Evolutionary conservation across 805 yeast species (phyloP), one percentile per base, ranked within the genome.

Genomic region (Wickerhamiella siamensis): DNA sequence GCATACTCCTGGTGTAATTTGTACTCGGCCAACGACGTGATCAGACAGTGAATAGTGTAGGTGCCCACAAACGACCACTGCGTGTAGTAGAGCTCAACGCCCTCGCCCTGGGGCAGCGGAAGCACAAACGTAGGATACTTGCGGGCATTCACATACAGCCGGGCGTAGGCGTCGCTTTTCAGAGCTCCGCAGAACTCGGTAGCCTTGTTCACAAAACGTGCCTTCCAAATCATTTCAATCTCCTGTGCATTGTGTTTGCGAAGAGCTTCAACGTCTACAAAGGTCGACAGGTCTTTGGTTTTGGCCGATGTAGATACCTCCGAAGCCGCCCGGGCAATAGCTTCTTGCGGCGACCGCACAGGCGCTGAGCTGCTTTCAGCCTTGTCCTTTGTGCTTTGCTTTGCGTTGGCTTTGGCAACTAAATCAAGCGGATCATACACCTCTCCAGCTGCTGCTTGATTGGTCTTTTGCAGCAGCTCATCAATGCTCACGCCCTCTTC

Each of bases 61-160:
- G 82, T 78, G 1, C 88, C 94, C 12, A 80, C 87, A 58, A 84
- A 83, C 16, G 75, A 69, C 98, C 98, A 91, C 63, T 91, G 97
- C 18, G 87, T 75, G 58, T 80, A 84, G 56, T 91, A 96, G 63
- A 91, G 70, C 62, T 91, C 98, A 6, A 60, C 51, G 4, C 67
- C 71, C 4, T 59, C 57, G 12, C 62, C 68, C 31, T 65, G 64
- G 4, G 96, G 95, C 42, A 91, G 63, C 0, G 98, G 98, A 19
- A 91, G 67, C n/a, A 91, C 79, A 61, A 91, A 91, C 27, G 75
- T 70, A 18, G 95, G 95, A 56, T 79, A 75, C 46, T 65, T 67
- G 54, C 77, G 74, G 1, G 95, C 94, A 45, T 71, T 72, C 32
- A 67, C 61, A 51, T 71, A 69, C 55, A 91, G 67, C 33, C 65